phyloP scores from a whole-genome alignment of 2,329 filamentous ascomycete species.

The Penicillium sp. region DNA sequence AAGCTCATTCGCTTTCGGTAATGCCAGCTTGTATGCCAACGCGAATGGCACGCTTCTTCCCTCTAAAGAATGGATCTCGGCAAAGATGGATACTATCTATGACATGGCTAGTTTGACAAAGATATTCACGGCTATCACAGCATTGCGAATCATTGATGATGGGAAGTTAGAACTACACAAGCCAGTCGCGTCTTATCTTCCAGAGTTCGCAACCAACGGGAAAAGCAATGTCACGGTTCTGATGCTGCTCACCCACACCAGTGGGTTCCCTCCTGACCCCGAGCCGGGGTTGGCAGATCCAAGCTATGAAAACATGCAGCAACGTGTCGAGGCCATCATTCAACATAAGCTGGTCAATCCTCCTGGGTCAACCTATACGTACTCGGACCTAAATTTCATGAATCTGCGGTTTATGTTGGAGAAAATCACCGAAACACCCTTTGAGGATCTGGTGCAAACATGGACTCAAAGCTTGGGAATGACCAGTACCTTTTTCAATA shows the following conservation, averaged over 20 bases:
- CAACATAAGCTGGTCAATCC: constrained; percentile 27
- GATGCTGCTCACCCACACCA: constrained; percentile 40
- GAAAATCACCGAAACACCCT: constrained; percentile 26
- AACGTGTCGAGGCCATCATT: constrained; percentile 32
- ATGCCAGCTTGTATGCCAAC: constrained; percentile 29
- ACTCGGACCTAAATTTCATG: constrained; percentile 45
- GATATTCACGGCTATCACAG: constrained; percentile 42
- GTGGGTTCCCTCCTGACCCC: constrained; percentile 37
- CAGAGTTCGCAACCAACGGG: constrained; percentile 37
- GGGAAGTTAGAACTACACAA: constrained; percentile 29
- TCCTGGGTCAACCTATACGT: constrained; percentile 35
- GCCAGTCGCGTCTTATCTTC: constrained; percentile 37
- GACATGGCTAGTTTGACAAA: constrained; percentile 47
- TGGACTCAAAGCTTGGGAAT: constrained; percentile 34
- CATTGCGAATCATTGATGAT: constrained; percentile 35
- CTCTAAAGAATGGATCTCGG: constrained; percentile 27
- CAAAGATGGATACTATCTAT: constrained; percentile 42
- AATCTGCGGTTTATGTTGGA: constrained; percentile 36
- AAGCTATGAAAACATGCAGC: constrained; percentile 29
- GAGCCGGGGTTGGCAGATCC: constrained; percentile 28
- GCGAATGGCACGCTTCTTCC: constrained; percentile 36
- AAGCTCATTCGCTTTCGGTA: constrained; percentile 27
- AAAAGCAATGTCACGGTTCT: constrained; percentile 40
- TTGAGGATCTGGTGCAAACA: constrained; percentile 32
- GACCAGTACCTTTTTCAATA: constrained; percentile 39